phyloP scores from a whole-genome alignment of 768 basidiomycete genomes.

The Suillus occidentalis region DNA sequence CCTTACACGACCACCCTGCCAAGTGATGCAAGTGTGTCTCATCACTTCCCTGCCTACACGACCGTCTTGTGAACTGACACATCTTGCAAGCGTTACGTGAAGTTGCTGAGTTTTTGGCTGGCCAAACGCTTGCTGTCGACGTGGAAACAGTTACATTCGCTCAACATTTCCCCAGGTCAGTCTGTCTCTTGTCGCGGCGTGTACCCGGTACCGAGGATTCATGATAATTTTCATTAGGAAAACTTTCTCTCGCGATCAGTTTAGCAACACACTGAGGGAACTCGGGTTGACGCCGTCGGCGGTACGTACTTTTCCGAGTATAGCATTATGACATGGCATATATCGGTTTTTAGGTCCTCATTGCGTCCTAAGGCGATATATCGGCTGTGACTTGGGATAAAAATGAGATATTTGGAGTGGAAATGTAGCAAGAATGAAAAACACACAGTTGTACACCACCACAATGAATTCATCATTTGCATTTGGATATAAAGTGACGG shows the following conservation, averaged over 20 bases:
- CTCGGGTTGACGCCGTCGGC: constrained; percentile 91
- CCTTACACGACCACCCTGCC: constrained; percentile 79
- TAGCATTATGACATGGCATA: not conserved
- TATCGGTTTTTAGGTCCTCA: constrained; percentile 45
- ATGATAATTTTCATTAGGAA: constrained; percentile 50
- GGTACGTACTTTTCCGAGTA: constrained; percentile 42
- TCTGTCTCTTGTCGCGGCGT: constrained; percentile 5
- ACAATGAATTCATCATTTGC: not conserved
- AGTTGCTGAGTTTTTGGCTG: constrained; percentile 86
- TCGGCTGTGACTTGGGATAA: not conserved
- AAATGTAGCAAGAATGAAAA: not conserved
- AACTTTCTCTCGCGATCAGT: constrained; percentile 70
- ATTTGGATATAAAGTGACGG: not conserved
- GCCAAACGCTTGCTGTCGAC: constrained; percentile 64
- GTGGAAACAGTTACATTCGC: constrained; percentile 79
- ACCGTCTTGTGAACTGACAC: constrained; percentile 6
- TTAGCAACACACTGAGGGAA: constrained; percentile 76
- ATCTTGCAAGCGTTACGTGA: constrained; percentile 63
- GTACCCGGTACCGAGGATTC: not conserved
- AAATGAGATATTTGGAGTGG: too few species aligned
- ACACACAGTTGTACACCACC: not conserved
- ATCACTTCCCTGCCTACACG: not conserved
- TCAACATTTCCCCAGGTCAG: constrained; percentile 83
- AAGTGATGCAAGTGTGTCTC: constrained; percentile 71
- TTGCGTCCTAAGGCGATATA: constrained; percentile 37